phyloP scores from a whole-genome alignment of 2,329 filamentous ascomycete species.

The Leptographium lundbergii region DNA sequence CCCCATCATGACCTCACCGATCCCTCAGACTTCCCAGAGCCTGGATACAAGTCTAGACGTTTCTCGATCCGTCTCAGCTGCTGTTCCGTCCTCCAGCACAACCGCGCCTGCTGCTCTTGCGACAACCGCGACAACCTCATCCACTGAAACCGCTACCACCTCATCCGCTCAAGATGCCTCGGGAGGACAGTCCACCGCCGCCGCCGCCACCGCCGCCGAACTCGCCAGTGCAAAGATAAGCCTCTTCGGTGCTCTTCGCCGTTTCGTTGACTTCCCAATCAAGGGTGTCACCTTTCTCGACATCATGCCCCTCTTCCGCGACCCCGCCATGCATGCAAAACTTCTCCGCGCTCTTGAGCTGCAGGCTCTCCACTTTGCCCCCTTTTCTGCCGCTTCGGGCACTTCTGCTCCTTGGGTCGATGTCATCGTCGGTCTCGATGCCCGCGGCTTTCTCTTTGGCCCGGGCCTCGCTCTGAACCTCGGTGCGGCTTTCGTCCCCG shows the following conservation, averaged over 20 bases:
- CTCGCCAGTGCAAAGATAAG: slow-evolving; percentile 57
- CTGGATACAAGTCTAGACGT: slow-evolving; percentile 21
- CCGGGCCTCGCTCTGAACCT: slow-evolving; percentile 75
- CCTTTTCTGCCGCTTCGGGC: slow-evolving; percentile 16
- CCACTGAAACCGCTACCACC: slow-evolving; percentile 15
- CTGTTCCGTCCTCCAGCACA: slow-evolving; percentile 7
- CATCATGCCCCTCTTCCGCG: slow-evolving; percentile 89
- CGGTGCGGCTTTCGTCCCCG: slow-evolving; percentile 78
- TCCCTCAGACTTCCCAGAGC: slow-evolving; percentile 11
- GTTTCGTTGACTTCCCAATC: slow-evolving; percentile 84
- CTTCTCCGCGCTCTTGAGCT: slow-evolving; percentile 79
- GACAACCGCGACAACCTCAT: not conserved
- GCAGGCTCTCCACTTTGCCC: slow-evolving; percentile 51
- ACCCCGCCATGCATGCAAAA: slow-evolving; percentile 57
- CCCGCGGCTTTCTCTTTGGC: slow-evolving; percentile 89
- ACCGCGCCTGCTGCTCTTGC: slow-evolving; percentile 3
- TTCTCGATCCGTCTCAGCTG: slow-evolving; percentile 13
- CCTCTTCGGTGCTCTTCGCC: slow-evolving; percentile 62
- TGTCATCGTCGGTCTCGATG: slow-evolving; percentile 86
- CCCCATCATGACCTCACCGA: slow-evolving; percentile 22
- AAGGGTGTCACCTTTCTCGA: slow-evolving; percentile 94
- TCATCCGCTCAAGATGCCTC: slow-evolving; percentile 40
- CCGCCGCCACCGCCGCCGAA: slow-evolving; percentile 50
- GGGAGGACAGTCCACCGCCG: slow-evolving; percentile 50
- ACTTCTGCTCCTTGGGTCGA: slow-evolving; percentile 52